Base-by-base conservation (phyloP, 108 stramenopile genomes). In the Skeletonema grethae region DNA sequence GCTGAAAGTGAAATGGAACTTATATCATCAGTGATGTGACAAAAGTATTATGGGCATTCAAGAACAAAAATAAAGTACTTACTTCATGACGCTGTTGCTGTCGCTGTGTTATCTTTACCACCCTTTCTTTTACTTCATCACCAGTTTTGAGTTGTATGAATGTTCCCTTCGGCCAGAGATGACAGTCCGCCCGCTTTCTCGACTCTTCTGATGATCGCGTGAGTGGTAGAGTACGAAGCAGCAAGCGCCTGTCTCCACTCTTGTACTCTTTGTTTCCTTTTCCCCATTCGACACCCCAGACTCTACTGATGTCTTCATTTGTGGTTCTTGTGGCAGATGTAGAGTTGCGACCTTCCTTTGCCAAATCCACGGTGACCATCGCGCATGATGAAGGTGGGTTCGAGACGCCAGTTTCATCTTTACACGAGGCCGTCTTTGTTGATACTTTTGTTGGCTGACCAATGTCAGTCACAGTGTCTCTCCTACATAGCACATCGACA, bases 141-240 rank as follows among this genome's bases (percentile, higher is more conserved):
- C 56, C 62, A 25, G 45, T 36, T 22, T 75, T 64, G 50, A 84
- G 36, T 58, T 79, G 69, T 13, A 91, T 20, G 68, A 89, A 87
- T 13, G 91, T 91, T 38, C 91, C 91, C 36, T 79, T 85, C 5
- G 94, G 94, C 94, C 94, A 95, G n/a, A 95, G 39, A 67, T 95
- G 94, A 41, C 75, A 72, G 67, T 92, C 90, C 9, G 88, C 86
- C 15, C 87, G 80, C 15, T 84, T 73, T 45, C 77, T 77, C 38
- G 45, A 60, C 4, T 73, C 62, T 38, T 86, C 73, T 6, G 41
- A 13, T 1, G 74, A 69, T 31, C 66, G 57, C 29, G 73, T 35
- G 7, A 89, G 50, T 11, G 90, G 90, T 30, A 91, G 45, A 67
- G 87, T 83, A 6, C 90, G 85, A n/a, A 89, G 53, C 22, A 91